Conservation (phyloP, 352 stramenopile genomes). For the Blastocystis sp. region DNA sequence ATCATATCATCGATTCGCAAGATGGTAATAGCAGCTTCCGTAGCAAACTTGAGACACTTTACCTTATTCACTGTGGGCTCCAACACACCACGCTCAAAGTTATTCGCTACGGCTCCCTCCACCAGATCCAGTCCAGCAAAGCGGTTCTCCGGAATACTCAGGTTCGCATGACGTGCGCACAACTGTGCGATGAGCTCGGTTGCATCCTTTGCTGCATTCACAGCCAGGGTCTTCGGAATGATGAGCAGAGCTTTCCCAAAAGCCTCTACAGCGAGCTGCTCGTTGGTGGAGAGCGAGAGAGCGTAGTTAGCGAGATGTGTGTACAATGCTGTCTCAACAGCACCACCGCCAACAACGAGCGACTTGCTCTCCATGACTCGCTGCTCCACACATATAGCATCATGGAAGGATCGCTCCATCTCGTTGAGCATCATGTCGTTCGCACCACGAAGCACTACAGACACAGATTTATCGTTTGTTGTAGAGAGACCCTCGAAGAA, state of each 20-base stretch:
- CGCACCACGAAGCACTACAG: slow-evolving; percentile 90
- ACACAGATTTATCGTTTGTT: slow-evolving; percentile 79
- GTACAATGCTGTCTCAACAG: slow-evolving; percentile 91
- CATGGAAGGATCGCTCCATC: slow-evolving; percentile 96
- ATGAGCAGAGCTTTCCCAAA: slow-evolving; percentile 96
- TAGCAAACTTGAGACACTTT: slow-evolving; percentile 97
- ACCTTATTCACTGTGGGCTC: slow-evolving; percentile 99
- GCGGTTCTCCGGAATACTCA: slow-evolving; percentile 68
- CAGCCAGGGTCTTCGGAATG: slow-evolving; percentile 95
- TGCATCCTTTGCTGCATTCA: slow-evolving; percentile 97
- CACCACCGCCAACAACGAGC: slow-evolving; percentile 90
- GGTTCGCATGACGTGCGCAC: slow-evolving; percentile 81
- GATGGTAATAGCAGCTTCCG: slow-evolving; percentile 97
- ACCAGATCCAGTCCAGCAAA: slow-evolving; percentile 91
- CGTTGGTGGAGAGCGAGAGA: slow-evolving; percentile 86
- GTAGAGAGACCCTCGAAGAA: slow-evolving; percentile 94
- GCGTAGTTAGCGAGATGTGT: slow-evolving; percentile 97
- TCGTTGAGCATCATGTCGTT: slow-evolving; percentile 99
- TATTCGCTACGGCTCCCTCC: slow-evolving; percentile 82
- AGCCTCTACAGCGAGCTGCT: slow-evolving; percentile 96
- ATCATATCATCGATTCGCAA: slow-evolving; percentile 98
- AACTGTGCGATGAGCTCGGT: slow-evolving; percentile 95
- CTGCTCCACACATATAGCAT: slow-evolving; percentile 98
- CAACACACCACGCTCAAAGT: slow-evolving; percentile 90
- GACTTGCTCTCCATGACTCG: slow-evolving; percentile 98